Conservation (phyloP, 2,329 filamentous ascomycete genomes). For the Fusarium zealandicum region DNA sequence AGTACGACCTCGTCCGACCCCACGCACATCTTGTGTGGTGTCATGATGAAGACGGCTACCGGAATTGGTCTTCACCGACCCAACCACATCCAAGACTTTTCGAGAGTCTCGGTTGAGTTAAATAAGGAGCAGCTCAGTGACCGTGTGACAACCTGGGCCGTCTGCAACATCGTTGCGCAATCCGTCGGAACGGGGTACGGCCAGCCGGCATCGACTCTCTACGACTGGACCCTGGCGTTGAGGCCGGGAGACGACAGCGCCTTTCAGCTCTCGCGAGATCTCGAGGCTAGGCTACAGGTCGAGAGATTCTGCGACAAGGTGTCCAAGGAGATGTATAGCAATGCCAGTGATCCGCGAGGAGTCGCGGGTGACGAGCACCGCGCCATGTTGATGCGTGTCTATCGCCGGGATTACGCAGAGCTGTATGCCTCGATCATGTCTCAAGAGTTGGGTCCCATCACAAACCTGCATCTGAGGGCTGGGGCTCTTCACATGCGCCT, state of each 20-base stretch:
- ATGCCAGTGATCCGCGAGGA: constrained; percentile 74
- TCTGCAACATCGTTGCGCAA: constrained; percentile 85
- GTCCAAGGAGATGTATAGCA: constrained; percentile 81
- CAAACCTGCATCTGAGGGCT: constrained; percentile 73
- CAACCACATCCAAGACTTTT: constrained; percentile 84
- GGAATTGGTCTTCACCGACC: constrained; percentile 83
- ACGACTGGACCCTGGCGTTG: constrained; percentile 75
- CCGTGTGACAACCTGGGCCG: constrained; percentile 81
- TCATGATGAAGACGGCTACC: constrained; percentile 88
- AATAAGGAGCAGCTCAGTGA: constrained; percentile 82
- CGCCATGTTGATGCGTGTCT: constrained; percentile 71
- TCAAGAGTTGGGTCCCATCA: constrained; percentile 63
- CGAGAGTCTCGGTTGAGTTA: constrained; percentile 74
- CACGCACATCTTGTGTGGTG: constrained; percentile 80
- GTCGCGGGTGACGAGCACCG: constrained; percentile 72
- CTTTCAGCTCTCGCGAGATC: constrained; percentile 65
- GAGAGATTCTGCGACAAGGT: constrained; percentile 80
- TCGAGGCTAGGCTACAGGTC: constrained; percentile 73
- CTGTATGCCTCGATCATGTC: constrained; percentile 67
- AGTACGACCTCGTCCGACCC: constrained; percentile 81
- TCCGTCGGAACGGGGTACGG: constrained; percentile 84
- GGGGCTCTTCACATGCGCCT: constrained; percentile 78
- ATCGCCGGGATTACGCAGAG: constrained; percentile 69
- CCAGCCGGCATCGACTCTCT: constrained; percentile 79
- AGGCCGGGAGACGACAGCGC: constrained; percentile 66